A percentile compares a stretch with the other conserved stretches of the same genome.
Evolutionary conservation across 148 eudicot species (phyloP).

Genomic region (Rhododendron ferrugineum): DNA sequence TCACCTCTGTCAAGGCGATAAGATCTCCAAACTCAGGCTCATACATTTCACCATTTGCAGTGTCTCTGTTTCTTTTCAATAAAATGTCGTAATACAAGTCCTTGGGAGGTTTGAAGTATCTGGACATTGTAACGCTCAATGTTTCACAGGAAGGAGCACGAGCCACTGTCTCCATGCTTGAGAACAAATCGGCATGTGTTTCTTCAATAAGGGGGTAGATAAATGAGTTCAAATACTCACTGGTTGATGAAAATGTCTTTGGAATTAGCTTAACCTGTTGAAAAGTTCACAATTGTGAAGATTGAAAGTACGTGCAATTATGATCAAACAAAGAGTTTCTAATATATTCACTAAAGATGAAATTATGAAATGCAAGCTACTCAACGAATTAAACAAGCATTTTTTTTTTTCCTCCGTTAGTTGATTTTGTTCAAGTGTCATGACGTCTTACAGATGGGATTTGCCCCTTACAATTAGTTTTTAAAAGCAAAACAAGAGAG

Average conservation of each 20-base stretch:
- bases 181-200: slow-evolving; percentile 38
- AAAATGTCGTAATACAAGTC: slow-evolving; percentile 22
- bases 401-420: not conserved
- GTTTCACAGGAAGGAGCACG: slow-evolving; percentile 29
- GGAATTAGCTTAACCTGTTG: slow-evolving; percentile 40
- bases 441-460: too few species aligned
- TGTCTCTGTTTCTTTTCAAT: not conserved
- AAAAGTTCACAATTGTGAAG: not conserved
- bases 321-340: not conserved
- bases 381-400: not conserved
- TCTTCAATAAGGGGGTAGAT: slow-evolving; percentile 45
- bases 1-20: slow-evolving; percentile 32
- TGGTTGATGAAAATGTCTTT: slow-evolving; percentile 24
- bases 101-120: slow-evolving; percentile 17
- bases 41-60: slow-evolving; percentile 24
- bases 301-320: not conserved
- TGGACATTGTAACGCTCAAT: not conserved
- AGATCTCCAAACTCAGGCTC: slow-evolving; percentile 48
- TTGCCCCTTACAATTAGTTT: too few species aligned
- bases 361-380: not conserved
- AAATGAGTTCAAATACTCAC: slow-evolving; percentile 38
- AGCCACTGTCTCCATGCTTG: slow-evolving; percentile 18
- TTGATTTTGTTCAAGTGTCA: too few species aligned
- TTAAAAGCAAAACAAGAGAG: too few species aligned
- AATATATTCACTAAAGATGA: not conserved